Percentiles rank a stretch among this genome's conserved stretches.
These are phyloP conservation scores for Ceratocystis harringtonii DNA, from an alignment of 2,329 filamentous ascomycete species.

Conservation along the genomic window DNA sequence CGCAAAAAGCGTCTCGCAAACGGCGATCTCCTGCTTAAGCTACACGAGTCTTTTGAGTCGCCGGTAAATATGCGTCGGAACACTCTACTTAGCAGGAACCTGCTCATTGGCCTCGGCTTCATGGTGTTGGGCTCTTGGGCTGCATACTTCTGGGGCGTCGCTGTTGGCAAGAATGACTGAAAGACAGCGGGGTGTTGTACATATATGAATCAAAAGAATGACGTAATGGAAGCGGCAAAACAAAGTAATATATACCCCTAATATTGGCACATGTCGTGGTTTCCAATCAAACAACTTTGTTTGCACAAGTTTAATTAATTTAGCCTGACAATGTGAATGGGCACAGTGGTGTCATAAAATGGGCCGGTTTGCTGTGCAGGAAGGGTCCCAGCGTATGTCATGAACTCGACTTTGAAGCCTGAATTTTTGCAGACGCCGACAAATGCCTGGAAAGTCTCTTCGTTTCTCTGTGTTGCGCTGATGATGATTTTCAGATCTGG, in stretches of 20 bases:
- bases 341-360: slow-evolving; percentile 46
- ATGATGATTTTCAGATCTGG: slow-evolving; percentile 46
- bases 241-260: background rate
- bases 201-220: background rate
- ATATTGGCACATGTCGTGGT: background rate
- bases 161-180: slow-evolving; percentile 33
- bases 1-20: slow-evolving; percentile 35
- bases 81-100: slow-evolving; percentile 27
- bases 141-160: slow-evolving; percentile 46
- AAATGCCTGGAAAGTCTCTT: slow-evolving; percentile 52
- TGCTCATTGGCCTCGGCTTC: slow-evolving; percentile 31
- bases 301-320: background rate
- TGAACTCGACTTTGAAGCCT: slow-evolving; percentile 29
- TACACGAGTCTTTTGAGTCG: slow-evolving; percentile 29
- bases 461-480: slow-evolving; percentile 55
- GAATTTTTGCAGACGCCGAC: slow-evolving; percentile 39
- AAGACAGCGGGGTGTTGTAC: background rate
- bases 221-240: background rate
- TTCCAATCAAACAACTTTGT: background rate
- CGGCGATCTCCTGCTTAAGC: slow-evolving; percentile 30
- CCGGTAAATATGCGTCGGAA: slow-evolving; percentile 27
- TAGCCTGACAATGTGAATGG: slow-evolving; percentile 37
- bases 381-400: slow-evolving; percentile 29
- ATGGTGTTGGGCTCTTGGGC: slow-evolving; percentile 38
- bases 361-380: slow-evolving; percentile 39